Percentiles rank a stretch among this genome's conserved stretches.
Conservation (phyloP, 768 basidiomycete genomes). For the Termitomyces sp. region DNA sequence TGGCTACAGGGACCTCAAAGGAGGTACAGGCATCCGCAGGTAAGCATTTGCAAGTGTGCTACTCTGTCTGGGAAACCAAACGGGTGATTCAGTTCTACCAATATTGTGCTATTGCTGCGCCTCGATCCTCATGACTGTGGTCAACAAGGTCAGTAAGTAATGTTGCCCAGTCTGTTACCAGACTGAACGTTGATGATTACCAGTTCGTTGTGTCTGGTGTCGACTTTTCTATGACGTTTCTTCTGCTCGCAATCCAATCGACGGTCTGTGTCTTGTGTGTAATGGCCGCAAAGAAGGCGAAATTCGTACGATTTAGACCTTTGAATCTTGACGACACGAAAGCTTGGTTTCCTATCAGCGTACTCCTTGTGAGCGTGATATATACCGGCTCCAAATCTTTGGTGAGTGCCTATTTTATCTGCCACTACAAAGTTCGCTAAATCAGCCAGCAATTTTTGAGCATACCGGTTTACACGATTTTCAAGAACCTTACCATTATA, state of each 20-base stretch:
- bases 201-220: slow-evolving; percentile 94
- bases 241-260: slow-evolving; percentile 88
- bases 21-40: slow-evolving; percentile 21
- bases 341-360: slow-evolving; percentile 92
- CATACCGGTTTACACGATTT: slow-evolving; percentile 98
- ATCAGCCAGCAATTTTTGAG: slow-evolving; percentile 84
- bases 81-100: slow-evolving; percentile 51
- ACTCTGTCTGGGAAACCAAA: neutral
- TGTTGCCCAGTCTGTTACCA: neutral
- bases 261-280: slow-evolving; percentile 84
- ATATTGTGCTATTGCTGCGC: slow-evolving; percentile 88
- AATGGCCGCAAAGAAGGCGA: slow-evolving; percentile 58
- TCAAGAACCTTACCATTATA: slow-evolving; percentile 99
- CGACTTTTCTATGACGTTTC: slow-evolving; percentile 95
- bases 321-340: slow-evolving; percentile 84
- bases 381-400: slow-evolving; percentile 98
- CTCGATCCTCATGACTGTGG: slow-evolving; percentile 93
- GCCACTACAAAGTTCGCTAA: neutral
- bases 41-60: slow-evolving; percentile 8
- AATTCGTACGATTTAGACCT: slow-evolving; percentile 79
- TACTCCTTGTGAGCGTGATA: slow-evolving; percentile 87
- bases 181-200: neutral
- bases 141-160: slow-evolving; percentile 73
- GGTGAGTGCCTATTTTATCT: slow-evolving; percentile 43
- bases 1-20: slow-evolving; percentile 28